Base-by-base conservation (phyloP, 345 rosid species). In the Gossypium anomalum region DNA sequence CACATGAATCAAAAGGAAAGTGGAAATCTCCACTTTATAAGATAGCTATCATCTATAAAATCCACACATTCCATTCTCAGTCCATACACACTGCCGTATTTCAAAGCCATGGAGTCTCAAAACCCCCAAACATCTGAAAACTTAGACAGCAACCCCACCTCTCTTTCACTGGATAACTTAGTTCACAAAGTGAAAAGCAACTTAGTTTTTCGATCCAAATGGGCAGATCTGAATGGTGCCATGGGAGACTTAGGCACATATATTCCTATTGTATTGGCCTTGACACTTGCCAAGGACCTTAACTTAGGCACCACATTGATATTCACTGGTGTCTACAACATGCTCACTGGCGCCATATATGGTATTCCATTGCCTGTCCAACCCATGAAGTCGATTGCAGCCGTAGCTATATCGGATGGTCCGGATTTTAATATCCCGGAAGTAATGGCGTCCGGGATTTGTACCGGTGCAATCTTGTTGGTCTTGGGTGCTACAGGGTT, bases 351-450 rank as follows among this genome's bases (percentile, higher is more conserved):
- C 44, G 92, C 88, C 44, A 44, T 89, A 15, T 93, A 91, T 53
- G 97, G 94, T 0, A 93, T 93, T n/a, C 97, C 94, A 2, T 91
- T 93, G 97, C 94, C 41, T 34, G 41, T 34, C 41, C 41, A 34
- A 34, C 41, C 41, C 41, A 34, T 34, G 38, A 34, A 34, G 74
- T 83, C 94, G 0, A 91, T 93, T 0, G 93, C 98, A 0, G 97
- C 95, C 0, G 97, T 81, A 12, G 98, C 92, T 19, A 85, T 93
- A 13, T 86, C 98, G 0, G 64, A 27, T 2, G 80, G 77, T 9
- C 71, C 84, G 1, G 87, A 82, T 38, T 93, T 91, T 17, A 88
- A 88, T 1, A 82, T 91, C 75, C 94, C 92, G 7, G 98, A 91
- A 79, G 77, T 86, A 2, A 89, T 91, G 97, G 97, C 93, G 0